Conservation (phyloP, 176 grass and related monocot species). For the Bromus sterilis region DNA sequence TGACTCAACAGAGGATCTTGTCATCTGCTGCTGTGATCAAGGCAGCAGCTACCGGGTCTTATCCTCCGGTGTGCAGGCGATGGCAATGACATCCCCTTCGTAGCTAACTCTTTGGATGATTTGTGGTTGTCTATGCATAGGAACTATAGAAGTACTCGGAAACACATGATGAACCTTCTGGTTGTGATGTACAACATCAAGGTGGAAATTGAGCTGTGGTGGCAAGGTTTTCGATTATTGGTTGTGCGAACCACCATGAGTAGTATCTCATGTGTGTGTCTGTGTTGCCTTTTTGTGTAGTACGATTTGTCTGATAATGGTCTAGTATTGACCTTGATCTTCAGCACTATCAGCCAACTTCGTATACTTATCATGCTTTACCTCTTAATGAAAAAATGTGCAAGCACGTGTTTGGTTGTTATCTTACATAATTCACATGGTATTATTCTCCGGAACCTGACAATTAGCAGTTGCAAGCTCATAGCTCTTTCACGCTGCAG, state of each 20-base stretch:
- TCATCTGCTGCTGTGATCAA: background rate
- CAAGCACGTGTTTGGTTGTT: background rate
- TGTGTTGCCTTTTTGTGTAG: background rate
- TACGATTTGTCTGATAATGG: background rate
- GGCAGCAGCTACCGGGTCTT: background rate
- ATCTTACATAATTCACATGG: no score
- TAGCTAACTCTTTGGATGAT: background rate
- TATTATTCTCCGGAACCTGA: no score
- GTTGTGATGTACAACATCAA: background rate
- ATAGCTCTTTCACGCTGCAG: no score
- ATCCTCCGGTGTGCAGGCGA: background rate
- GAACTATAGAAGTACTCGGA: background rate
- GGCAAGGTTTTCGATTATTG: background rate
- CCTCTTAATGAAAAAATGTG: background rate
- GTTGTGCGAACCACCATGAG: background rate
- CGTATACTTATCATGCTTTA: background rate
- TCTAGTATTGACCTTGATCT: background rate
- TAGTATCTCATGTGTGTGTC: background rate
- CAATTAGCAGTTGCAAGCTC: no score
- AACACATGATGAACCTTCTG: background rate
- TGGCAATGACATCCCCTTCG: background rate
- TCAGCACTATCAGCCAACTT: background rate
- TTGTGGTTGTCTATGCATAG: background rate
- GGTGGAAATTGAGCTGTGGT: background rate
- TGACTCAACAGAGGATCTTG: background rate